These are phyloP conservation scores for Candida ficus DNA, from an alignment of 805 yeast genomes.

Conservation along the genomic window DNA sequence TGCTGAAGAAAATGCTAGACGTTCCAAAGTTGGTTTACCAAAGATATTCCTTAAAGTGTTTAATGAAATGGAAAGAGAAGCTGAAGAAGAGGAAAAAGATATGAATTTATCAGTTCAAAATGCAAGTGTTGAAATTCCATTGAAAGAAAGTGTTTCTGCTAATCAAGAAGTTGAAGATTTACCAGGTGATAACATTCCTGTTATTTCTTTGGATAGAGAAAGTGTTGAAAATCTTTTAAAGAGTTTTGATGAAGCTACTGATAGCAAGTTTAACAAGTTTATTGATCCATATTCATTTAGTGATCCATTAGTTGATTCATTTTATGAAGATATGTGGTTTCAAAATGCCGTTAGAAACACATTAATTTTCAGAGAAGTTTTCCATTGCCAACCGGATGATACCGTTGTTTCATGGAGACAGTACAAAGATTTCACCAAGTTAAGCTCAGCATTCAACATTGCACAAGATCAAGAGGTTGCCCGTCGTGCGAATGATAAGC, in stretches of 20 bases:
- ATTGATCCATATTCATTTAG: constrained; percentile 86
- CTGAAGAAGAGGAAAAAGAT: too few relatives aligned
- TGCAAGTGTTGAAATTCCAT: too few relatives aligned
- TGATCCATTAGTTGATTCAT: constrained; percentile 81
- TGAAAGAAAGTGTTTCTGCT: background rate
- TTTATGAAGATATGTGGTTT: constrained; percentile 83
- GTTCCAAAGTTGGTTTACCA: constrained; percentile 22
- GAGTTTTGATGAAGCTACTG: constrained; percentile 31
- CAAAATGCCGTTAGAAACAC: constrained; percentile 83
- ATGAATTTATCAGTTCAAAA: too few relatives aligned
- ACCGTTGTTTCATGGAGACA: constrained; percentile 86
- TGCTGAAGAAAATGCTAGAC: constrained; percentile 34
- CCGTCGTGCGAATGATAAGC: constrained; percentile 9
- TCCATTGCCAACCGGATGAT: constrained; percentile 95
- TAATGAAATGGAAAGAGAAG: constrained; percentile 5
- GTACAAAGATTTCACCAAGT: constrained; percentile 64
- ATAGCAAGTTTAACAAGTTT: constrained; percentile 33
- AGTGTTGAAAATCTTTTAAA: constrained; percentile 38
- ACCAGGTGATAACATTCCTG: constrained; percentile 30
- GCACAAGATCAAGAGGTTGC: constrained; percentile 27
- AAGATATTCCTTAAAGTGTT: constrained; percentile 3
- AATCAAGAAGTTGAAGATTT: constrained; percentile 15
- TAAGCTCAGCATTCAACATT: constrained; percentile 50
- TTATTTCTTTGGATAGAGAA: constrained; percentile 38
- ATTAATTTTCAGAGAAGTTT: constrained; percentile 71